Evolutionary conservation across 2,329 filamentous ascomycete genomes (phyloP).

Genomic region (Teratosphaeria gauchensis): DNA sequence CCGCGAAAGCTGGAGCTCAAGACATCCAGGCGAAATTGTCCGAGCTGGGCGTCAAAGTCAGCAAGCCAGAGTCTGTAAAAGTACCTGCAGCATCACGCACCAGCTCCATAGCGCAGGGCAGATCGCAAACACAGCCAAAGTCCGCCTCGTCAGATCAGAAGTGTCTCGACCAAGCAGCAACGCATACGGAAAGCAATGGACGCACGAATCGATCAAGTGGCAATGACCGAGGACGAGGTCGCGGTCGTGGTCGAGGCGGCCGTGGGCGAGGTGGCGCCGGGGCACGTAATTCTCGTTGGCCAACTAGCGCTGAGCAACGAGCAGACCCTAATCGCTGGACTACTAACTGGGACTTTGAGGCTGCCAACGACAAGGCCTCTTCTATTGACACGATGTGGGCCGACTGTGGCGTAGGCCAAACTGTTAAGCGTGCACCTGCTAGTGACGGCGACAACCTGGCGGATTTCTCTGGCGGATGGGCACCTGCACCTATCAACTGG

Average conservation of each 20-base stretch:
- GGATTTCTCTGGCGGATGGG: conserved; percentile 38
- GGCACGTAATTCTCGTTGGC: conserved; percentile 4
- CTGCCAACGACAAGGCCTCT: neutral
- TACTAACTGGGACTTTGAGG: conserved; percentile 8
- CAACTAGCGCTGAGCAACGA: conserved; percentile 7
- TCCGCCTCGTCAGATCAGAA: neutral
- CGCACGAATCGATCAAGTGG: neutral
- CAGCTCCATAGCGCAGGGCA: neutral
- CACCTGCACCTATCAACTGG: conserved; percentile 41
- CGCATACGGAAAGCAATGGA: neutral
- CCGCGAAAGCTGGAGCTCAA: neutral
- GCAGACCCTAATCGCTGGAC: conserved; percentile 12
- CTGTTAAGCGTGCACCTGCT: conserved; percentile 5
- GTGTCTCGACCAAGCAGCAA: neutral
- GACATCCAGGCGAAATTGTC: conserved; percentile 11
- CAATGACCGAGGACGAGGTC: neutral
- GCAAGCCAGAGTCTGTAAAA: conserved; percentile 6
- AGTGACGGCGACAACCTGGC: conserved; percentile 6
- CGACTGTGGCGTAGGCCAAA: conserved; percentile 8
- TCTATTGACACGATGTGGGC: conserved; percentile 9
- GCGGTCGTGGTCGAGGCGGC: conserved; percentile 1
- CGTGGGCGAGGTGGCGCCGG: neutral
- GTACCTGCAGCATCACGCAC: neutral
- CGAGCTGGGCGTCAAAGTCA: conserved; percentile 8
- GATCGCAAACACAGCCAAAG: neutral